Percentiles rank a stretch among this genome's conserved stretches.
These are phyloP conservation scores for Halophytophthora polymorphica DNA, from an alignment of 352 stramenopile species.

Conservation along the genomic window DNA sequence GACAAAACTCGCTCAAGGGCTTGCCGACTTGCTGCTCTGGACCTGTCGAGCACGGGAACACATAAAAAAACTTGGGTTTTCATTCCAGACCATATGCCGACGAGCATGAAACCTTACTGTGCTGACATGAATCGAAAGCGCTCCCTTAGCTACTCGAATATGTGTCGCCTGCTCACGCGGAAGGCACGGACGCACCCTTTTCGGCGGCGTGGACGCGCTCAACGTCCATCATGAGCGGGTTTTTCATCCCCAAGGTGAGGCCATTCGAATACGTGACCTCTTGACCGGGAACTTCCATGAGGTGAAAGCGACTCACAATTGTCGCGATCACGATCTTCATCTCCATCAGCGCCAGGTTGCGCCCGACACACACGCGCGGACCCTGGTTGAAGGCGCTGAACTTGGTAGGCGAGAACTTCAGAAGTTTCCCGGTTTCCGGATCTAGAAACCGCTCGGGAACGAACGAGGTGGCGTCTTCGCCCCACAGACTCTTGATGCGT, in stretches of 20 bases:
- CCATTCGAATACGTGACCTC: conserved; percentile 10
- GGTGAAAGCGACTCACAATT: conserved; percentile 30
- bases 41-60: no score
- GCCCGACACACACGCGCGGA: conserved; percentile 33
- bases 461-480: conserved; percentile 22
- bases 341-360: conserved; percentile 33
- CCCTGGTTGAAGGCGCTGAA: conserved; percentile 42
- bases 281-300: conserved; percentile 7
- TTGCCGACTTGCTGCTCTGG: no score
- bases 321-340: conserved; percentile 36
- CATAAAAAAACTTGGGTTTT: no score
- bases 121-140: no score
- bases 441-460: conserved; percentile 33
- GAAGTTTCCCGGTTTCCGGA: conserved; percentile 4
- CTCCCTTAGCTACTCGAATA: no score
- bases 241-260: conserved; percentile 15
- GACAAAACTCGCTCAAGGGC: no score
- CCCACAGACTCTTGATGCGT: conserved; percentile 29
- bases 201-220: background rate
- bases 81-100: no score
- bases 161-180: no score
- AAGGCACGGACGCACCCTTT: no score
- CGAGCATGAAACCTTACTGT: no score
- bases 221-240: conserved; percentile 11
- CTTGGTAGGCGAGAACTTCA: conserved; percentile 22